Evolutionary conservation across 2,329 filamentous ascomycete genomes (phyloP).

Genomic region (Cercospora berteroae): DNA sequence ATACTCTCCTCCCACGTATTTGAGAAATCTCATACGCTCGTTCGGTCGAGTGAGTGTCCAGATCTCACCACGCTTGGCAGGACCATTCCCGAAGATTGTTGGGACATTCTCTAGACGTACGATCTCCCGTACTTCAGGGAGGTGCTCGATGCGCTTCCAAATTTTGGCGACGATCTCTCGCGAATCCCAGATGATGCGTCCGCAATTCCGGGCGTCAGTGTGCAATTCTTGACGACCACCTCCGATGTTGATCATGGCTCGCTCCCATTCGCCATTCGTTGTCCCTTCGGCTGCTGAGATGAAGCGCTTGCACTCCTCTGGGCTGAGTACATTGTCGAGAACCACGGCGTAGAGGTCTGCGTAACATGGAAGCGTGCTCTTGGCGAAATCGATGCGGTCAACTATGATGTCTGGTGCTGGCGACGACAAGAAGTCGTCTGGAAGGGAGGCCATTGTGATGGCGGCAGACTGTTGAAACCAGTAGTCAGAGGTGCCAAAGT

Average conservation of each 20-base stretch:
- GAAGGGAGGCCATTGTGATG: constrained; percentile 30
- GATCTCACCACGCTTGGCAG: constrained; percentile 44
- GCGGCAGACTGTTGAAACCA: background rate
- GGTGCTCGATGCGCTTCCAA: constrained; percentile 55
- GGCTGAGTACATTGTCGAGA: constrained; percentile 62
- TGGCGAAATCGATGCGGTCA: constrained; percentile 54
- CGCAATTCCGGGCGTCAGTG: constrained; percentile 63
- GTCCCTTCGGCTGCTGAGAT: constrained; percentile 52
- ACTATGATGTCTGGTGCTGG: constrained; percentile 49
- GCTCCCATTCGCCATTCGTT: constrained; percentile 56
- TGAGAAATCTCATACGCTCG: constrained; percentile 71
- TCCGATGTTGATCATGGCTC: constrained; percentile 67
- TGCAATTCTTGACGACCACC: constrained; percentile 58
- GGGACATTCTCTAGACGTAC: constrained; percentile 39
- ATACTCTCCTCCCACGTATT: constrained; percentile 69
- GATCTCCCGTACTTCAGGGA: constrained; percentile 51
- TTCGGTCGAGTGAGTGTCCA: constrained; percentile 58
- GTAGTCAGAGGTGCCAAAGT: background rate
- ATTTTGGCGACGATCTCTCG: constrained; percentile 61
- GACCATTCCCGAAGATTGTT: constrained; percentile 47
- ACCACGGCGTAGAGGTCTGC: constrained; percentile 57
- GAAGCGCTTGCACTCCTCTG: constrained; percentile 62
- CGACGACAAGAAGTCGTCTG: constrained; percentile 49
- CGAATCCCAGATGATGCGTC: constrained; percentile 74
- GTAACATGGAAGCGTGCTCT: constrained; percentile 54